Percentiles rank a stretch among this genome's conserved stretches.
These are phyloP conservation scores for Penicillium sp. DNA, from an alignment of 2,329 filamentous ascomycete species.

Conservation along the genomic window DNA sequence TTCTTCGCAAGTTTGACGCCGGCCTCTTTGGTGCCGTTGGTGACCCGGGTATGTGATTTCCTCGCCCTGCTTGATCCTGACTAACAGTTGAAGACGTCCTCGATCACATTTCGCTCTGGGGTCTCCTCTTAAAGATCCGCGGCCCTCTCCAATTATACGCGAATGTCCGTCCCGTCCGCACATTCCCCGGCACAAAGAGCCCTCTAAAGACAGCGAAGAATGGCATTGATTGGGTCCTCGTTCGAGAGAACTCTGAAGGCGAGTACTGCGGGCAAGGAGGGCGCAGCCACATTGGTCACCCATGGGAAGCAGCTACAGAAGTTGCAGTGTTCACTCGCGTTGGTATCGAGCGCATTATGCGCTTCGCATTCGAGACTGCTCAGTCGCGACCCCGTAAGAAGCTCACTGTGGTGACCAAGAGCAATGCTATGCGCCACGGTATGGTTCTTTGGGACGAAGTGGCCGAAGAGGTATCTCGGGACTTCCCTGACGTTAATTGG, in stretches of 20 bases:
- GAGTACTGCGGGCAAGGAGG: constrained; percentile 62
- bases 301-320: constrained; percentile 60
- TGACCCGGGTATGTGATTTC: constrained; percentile 51
- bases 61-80: neutral
- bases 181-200: constrained; percentile 56
- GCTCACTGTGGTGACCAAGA: constrained; percentile 61
- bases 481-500: constrained; percentile 57
- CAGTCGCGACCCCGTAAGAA: constrained; percentile 52
- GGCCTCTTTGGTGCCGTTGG: constrained; percentile 66
- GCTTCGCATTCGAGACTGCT: constrained; percentile 60
- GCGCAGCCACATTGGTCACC: constrained; percentile 54
- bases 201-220: constrained; percentile 54
- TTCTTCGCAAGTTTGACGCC: constrained; percentile 58
- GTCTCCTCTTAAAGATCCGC: constrained; percentile 60
- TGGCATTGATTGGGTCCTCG: constrained; percentile 61
- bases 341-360: constrained; percentile 56
- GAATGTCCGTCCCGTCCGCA: constrained; percentile 59
- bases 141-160: constrained; percentile 62
- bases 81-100: constrained; percentile 51
- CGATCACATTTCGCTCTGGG: constrained; percentile 63
- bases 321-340: constrained; percentile 60
- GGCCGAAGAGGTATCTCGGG: constrained; percentile 51
- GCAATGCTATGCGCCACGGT: constrained; percentile 59
- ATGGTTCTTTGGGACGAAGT: constrained; percentile 64
- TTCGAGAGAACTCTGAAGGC: constrained; percentile 61